These are phyloP conservation scores for Trichomonas gallinae DNA, from an alignment of 208 protist genomes.

Conservation along the genomic window DNA sequence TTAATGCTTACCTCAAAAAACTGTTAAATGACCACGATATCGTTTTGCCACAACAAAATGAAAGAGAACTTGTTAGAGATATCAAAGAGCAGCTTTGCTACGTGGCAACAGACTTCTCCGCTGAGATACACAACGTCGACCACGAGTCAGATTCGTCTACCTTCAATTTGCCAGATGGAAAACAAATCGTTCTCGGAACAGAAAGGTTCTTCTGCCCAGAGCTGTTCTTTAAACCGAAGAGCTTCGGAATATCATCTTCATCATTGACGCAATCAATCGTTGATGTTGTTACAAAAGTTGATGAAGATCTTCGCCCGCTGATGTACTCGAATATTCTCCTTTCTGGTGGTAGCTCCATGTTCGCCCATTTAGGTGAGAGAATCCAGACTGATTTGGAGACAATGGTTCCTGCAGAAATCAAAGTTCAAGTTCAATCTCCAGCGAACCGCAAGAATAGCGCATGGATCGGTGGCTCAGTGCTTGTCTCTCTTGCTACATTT, in stretches of 20 bases:
- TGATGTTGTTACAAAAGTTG: slow-evolving; percentile 54
- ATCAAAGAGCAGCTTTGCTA: slow-evolving; percentile 62
- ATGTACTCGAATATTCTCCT: slow-evolving; percentile 50
- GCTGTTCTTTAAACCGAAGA: slow-evolving; percentile 62
- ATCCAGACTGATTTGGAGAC: slow-evolving; percentile 59
- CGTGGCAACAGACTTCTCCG: slow-evolving; percentile 50
- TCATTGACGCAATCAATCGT: slow-evolving; percentile 47
- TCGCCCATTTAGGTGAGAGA: slow-evolving; percentile 74
- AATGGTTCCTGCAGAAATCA: slow-evolving; percentile 40
- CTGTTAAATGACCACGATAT: neutral
- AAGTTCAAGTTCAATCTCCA: slow-evolving; percentile 41
- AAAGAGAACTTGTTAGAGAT: slow-evolving; percentile 54
- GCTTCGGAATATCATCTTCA: slow-evolving; percentile 40
- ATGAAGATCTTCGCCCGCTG: slow-evolving; percentile 53
- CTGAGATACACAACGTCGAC: slow-evolving; percentile 42
- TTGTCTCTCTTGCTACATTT: slow-evolving; percentile 39
- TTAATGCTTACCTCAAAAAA: neutral
- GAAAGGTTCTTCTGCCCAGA: slow-evolving; percentile 57
- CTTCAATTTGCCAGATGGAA: slow-evolving; percentile 59
- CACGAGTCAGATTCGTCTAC: slow-evolving; percentile 34
- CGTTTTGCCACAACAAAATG: slow-evolving; percentile 12
- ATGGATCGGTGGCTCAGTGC: slow-evolving; percentile 43
- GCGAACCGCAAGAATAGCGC: slow-evolving; percentile 65
- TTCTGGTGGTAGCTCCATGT: slow-evolving; percentile 49
- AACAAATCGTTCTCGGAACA: slow-evolving; percentile 37